Evolutionary conservation across 345 rosid genomes (phyloP).

Genomic region (Ailanthus altissimus): DNA sequence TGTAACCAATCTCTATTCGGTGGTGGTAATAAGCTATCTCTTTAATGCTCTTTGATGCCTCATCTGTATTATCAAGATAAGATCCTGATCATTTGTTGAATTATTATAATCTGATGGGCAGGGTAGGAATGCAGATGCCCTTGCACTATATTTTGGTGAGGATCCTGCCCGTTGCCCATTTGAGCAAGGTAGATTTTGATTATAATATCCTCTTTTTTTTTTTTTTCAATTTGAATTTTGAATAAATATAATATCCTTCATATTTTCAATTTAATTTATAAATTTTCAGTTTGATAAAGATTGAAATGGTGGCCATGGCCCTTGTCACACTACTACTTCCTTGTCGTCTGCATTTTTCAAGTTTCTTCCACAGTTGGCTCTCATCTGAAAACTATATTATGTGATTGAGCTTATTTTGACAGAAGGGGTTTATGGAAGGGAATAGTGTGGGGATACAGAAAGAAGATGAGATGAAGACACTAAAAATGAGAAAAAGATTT

Average conservation of each 20-base stretch:
- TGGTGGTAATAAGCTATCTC: slow-evolving; percentile 65
- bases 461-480: not conserved
- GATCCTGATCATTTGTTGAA: slow-evolving; percentile 15
- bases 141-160: slow-evolving; percentile 91
- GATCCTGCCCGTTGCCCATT: slow-evolving; percentile 95
- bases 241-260: slow-evolving; percentile 11
- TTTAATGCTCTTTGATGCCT: slow-evolving; percentile 20
- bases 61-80: slow-evolving; percentile 6
- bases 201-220: slow-evolving; percentile 17
- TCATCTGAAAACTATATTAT: not conserved
- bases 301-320: not conserved
- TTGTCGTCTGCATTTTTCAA: not conserved
- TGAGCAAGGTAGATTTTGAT: slow-evolving; percentile 78
- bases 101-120: slow-evolving; percentile 37
- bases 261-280: not conserved
- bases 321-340: not conserved
- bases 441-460: not conserved
- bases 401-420: not conserved
- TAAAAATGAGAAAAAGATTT: not conserved
- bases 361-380: not conserved
- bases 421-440: not conserved
- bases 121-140: slow-evolving; percentile 99
- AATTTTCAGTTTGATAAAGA: not conserved
- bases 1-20: slow-evolving; percentile 73
- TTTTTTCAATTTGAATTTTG: no score